Evolutionary conservation across 345 rosid genomes (phyloP).

Genomic region (Syzygium aqueum): DNA sequence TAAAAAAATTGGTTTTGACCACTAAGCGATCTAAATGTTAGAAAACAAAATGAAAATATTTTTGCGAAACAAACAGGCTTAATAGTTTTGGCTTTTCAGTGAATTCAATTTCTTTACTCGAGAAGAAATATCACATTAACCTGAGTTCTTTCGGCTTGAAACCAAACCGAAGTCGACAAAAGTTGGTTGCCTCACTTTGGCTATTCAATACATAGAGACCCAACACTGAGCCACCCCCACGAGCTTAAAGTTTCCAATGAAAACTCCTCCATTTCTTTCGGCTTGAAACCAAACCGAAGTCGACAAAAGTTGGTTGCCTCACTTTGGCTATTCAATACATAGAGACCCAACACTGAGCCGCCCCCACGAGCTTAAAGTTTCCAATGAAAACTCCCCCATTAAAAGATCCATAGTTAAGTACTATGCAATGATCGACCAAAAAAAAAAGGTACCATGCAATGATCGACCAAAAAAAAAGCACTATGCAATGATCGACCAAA

Average conservation of each 20-base stretch:
- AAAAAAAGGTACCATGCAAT: too few relatives aligned
- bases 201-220: too few relatives aligned
- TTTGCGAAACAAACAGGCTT: neutral
- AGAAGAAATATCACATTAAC: neutral
- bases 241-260: neutral
- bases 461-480: too few relatives aligned
- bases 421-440: neutral
- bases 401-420: neutral
- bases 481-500: too few relatives aligned
- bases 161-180: neutral
- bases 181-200: neutral
- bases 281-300: neutral
- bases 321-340: too few relatives aligned
- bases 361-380: neutral
- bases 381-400: neutral
- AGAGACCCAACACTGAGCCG: too few relatives aligned
- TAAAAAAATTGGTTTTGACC: neutral
- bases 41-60: too few relatives aligned
- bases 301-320: neutral
- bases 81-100: neutral
- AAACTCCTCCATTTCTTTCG: neutral
- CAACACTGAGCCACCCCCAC: neutral
- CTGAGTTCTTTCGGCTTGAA: neutral
- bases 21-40: too few relatives aligned
- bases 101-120: neutral